A percentile compares a stretch with the other conserved stretches of the same genome.
phyloP scores from a whole-genome alignment of 495 filamentous ascomycete species.

The Umbilicaria muhlenbergii region DNA sequence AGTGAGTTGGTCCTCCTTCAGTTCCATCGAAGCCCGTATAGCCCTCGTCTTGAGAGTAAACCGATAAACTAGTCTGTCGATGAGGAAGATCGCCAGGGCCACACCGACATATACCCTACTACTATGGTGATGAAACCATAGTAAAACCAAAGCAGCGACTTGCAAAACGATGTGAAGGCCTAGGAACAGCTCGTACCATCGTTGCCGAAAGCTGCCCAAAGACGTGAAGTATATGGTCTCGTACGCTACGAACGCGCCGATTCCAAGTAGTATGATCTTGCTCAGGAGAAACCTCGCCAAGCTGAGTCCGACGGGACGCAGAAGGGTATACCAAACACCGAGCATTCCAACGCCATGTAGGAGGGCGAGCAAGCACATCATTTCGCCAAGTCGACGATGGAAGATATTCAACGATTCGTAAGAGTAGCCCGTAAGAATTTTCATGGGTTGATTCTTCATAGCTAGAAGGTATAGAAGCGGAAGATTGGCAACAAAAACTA shows the following conservation, averaged over 20 bases:
- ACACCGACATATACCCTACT: constrained; percentile 24
- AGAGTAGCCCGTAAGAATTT: constrained; percentile 40
- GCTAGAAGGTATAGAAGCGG: constrained; percentile 44
- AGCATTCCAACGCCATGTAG: constrained; percentile 23
- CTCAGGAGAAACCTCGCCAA: constrained; percentile 17
- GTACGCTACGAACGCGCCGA: constrained; percentile 33
- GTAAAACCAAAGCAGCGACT: constrained; percentile 29
- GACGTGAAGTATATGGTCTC: constrained; percentile 35
- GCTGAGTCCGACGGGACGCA: constrained; percentile 21
- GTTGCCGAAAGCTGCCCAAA: constrained; percentile 29
- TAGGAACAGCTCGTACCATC: constrained; percentile 44
- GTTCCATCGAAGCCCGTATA: constrained; percentile 25
- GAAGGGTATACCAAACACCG: constrained; percentile 26
- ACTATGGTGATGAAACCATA: constrained; percentile 35
- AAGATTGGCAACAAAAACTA: constrained; percentile 40
- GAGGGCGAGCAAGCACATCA: constrained; percentile 12
- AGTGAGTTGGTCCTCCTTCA: constrained; percentile 35
- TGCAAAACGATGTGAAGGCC: constrained; percentile 39
- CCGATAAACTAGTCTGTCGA: constrained; percentile 42
- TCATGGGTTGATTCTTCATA: constrained; percentile 47
- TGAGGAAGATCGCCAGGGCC: constrained; percentile 35
- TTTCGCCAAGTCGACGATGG: constrained; percentile 32
- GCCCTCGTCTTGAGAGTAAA: constrained; percentile 26
- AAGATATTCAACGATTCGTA: constrained; percentile 51
- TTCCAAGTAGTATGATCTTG: constrained; percentile 26